Base-by-base conservation (phyloP, 495 filamentous ascomycete genomes). In the Margaritispora aquatica region DNA sequence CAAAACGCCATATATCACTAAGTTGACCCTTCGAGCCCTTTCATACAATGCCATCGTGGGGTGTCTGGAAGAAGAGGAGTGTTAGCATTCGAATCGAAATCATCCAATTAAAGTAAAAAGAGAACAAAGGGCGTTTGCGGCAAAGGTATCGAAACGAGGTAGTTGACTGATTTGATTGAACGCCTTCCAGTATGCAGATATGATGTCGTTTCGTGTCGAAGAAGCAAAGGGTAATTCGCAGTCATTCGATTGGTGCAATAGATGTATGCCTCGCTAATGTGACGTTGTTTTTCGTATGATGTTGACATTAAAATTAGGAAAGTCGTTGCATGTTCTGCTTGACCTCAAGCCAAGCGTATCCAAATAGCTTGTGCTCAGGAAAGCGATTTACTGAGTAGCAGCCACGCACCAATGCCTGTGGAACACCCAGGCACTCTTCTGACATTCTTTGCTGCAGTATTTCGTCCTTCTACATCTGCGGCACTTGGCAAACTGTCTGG, bases 361-460 rank as follows among this genome's bases (percentile, higher is more conserved):
- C 19, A 54, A 38, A 53, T 20, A 2, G 38, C 38, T 10, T n/a
- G 38, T 44, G 17, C 7, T 9, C 10, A n/a, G 38, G 38, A 17
- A n/a, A n/a, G 17, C 11, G 8, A 17, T 2, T 44, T 76, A 83
- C 63, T 80, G 80, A 11, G 59, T 61, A 34, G 92, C 88, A 52
- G 89, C 89, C 46, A 90, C 87, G 72, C 94, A 98, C 94, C 94
- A 98, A 73, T 97, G 93, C 47, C 94, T 85, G 68, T 98, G 94
- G 71, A 89, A 96, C 13, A 94, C 90, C 94, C 94, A 98, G 9
- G 94, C 94, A 63, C 90, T 92, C 78, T 98, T 97, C 73, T 98
- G 94, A 75, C 94, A 98, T 68, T 97, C 94, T 74, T 98, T 98
- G 81, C 91, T 96, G 85, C 94, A 98, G 75, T 98, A 98, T 71